phyloP scores from a whole-genome alignment of 2,329 filamentous ascomycete genomes.

The Shiraia sp. region DNA sequence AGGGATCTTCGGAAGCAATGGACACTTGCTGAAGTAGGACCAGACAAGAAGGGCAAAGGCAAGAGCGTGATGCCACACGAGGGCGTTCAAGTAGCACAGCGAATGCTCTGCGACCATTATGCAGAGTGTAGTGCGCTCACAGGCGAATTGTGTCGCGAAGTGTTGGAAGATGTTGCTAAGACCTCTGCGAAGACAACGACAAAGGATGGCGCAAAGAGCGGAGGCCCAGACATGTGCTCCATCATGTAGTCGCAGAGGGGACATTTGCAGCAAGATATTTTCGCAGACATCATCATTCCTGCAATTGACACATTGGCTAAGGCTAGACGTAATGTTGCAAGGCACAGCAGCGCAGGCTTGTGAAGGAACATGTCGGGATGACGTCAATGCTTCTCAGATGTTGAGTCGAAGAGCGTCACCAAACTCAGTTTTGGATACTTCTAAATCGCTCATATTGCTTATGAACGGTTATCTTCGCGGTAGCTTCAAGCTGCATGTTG shows the following conservation, averaged over 20 bases:
- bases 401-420: too few relatives aligned
- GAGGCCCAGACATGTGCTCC: slow-evolving; percentile 33
- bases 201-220: slow-evolving; percentile 54
- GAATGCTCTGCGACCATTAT: slow-evolving; percentile 64
- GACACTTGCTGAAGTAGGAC: slow-evolving; percentile 41
- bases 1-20: slow-evolving; percentile 57
- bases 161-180: slow-evolving; percentile 63
- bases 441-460: background rate
- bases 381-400: too few relatives aligned
- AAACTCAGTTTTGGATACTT: background rate
- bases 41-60: slow-evolving; percentile 41
- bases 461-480: background rate
- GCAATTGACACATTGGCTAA: too few relatives aligned
- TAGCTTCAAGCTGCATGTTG: slow-evolving; percentile 4
- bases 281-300: too few relatives aligned
- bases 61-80: slow-evolving; percentile 56
- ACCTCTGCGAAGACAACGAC: slow-evolving; percentile 63
- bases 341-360: too few relatives aligned
- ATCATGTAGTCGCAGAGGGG: slow-evolving; percentile 9
- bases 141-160: slow-evolving; percentile 62
- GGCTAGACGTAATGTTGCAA: too few relatives aligned
- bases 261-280: too few relatives aligned
- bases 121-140: slow-evolving; percentile 66
- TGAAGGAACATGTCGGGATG: too few relatives aligned
- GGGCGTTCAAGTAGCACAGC: slow-evolving; percentile 56